Evolutionary conservation across 768 basidiomycete species (phyloP), one percentile per base, ranked within the genome.

Genomic region (Trametes coccinea): DNA sequence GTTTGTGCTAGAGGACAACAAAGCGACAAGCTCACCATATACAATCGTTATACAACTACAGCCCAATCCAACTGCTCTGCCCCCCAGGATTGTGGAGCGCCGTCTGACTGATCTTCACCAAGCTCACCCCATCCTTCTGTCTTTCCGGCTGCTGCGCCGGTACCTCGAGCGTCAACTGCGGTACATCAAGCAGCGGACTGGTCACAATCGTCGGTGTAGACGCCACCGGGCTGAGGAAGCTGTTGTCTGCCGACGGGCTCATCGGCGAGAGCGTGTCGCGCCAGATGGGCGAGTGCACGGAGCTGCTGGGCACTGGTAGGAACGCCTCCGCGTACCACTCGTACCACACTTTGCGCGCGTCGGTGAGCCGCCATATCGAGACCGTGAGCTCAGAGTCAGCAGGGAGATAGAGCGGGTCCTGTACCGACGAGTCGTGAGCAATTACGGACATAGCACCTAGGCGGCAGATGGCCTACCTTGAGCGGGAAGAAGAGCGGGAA

Each of bases 301-400:
- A 70, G 39, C 73, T 73, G 37, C 64, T 60, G 29, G 83, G 79
- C 16, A 88, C 78, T 4, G 90, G 84, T 54, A 98, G 78, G 77
- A 92, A 98, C 16, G 93, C 88, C 70, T 98, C 95, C 0, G 94
- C 95, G 70, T 90, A 88, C 97, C 97, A 99, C 75, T 98, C 97
- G 75, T 98, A 98, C 97, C 97, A 99, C 13, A 99, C 92, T 67
- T 90, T 89, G 16, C 86, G 85, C 58, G 88, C 83, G 73, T 91
- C 92, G 2, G 94, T 96, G 64, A 97, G 76, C 29, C 97, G 87
- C 95, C 97, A 99, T 30, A 99, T 84, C 27, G 90, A 90, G 4
- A 98, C 92, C 61, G 93, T 90, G 11, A 99, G 78, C 70, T 99
- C 97, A 16, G 92, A 90, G 70, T 93, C 89, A 67, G 88, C 88